phyloP scores from a whole-genome alignment of 306 rosid species.

The Begonia masoniana region DNA sequence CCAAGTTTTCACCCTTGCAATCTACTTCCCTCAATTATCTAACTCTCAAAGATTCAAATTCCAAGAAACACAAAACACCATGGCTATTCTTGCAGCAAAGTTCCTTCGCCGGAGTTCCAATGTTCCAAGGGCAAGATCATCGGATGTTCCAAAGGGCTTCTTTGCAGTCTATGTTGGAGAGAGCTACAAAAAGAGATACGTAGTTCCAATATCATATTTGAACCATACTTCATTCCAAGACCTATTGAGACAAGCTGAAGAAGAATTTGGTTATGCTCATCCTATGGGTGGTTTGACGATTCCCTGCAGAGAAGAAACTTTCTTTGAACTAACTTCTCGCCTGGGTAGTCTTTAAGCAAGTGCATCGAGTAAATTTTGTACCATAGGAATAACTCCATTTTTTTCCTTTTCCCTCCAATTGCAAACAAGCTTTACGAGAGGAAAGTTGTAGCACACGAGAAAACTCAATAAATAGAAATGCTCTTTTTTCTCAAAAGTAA shows the following conservation, averaged over 20 bases:
- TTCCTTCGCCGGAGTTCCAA: neutral
- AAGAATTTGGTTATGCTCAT: slow-evolving; percentile 22
- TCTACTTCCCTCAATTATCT: neutral
- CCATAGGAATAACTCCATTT: no score
- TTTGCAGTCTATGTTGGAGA: slow-evolving; percentile 23
- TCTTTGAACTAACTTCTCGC: slow-evolving; percentile 13
- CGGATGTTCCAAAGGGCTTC: slow-evolving; percentile 15
- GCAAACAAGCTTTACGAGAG: no score
- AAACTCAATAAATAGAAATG: no score
- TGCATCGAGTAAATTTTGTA: no score
- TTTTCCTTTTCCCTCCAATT: no score
- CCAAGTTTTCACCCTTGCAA: slow-evolving; percentile 1
- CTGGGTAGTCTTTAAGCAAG: neutral
- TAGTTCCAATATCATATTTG: slow-evolving; percentile 15
- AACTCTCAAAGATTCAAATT: no score
- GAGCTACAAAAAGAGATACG: slow-evolving; percentile 6
- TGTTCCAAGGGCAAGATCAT: no score
- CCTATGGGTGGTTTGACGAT: slow-evolving; percentile 15
- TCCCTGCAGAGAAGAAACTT: slow-evolving; percentile 17
- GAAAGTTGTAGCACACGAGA: no score
- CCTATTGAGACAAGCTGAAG: slow-evolving; percentile 13
- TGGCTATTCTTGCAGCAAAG: no score
- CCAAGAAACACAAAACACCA: neutral
- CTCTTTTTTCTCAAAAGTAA: no score
- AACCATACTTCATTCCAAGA: slow-evolving; percentile 19